Evolutionary conservation across 495 filamentous ascomycete species (phyloP).

Genomic region (Hypoxylon crocopeplum): DNA sequence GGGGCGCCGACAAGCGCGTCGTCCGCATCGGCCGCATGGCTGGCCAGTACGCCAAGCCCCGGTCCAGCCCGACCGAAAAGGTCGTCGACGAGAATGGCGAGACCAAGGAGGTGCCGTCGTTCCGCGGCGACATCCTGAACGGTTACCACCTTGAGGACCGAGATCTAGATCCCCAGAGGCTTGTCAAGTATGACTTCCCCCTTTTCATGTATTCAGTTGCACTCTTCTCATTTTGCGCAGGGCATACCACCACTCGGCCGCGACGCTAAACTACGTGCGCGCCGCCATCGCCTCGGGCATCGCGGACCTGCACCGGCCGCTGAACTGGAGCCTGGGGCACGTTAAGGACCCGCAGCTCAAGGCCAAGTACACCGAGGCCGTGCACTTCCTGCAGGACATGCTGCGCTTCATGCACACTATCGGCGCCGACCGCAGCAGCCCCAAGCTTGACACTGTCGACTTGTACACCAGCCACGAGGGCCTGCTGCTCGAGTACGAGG

Average conservation of each 20-base stretch:
- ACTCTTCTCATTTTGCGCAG: constrained; percentile 43
- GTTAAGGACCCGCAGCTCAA: constrained; percentile 83
- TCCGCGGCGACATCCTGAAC: constrained; percentile 95
- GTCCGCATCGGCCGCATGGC: constrained; percentile 96
- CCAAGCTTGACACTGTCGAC: constrained; percentile 91
- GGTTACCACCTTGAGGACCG: constrained; percentile 77
- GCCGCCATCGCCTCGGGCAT: constrained; percentile 84
- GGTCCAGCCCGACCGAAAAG: constrained; percentile 85
- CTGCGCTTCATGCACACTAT: constrained; percentile 95
- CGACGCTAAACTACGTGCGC: constrained; percentile 91
- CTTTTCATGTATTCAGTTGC: not conserved
- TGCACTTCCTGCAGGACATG: constrained; percentile 85
- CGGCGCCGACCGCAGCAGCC: constrained; percentile 80
- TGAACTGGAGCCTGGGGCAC: constrained; percentile 96
- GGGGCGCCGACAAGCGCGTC: constrained; percentile 88
- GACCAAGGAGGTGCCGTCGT: constrained; percentile 75
- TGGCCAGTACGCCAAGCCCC: constrained; percentile 94
- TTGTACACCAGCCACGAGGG: constrained; percentile 96
- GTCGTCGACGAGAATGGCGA: constrained; percentile 63
- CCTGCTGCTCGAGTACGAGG: constrained; percentile 92
- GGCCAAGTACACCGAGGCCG: constrained; percentile 81
- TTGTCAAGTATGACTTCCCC: constrained; percentile 65
- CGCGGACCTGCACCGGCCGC: constrained; percentile 88
- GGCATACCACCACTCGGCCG: constrained; percentile 94
- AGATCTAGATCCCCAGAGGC: constrained; percentile 77